These are phyloP conservation scores for Ascoidea tarda DNA, from an alignment of 805 yeast species.

Conservation along the genomic window DNA sequence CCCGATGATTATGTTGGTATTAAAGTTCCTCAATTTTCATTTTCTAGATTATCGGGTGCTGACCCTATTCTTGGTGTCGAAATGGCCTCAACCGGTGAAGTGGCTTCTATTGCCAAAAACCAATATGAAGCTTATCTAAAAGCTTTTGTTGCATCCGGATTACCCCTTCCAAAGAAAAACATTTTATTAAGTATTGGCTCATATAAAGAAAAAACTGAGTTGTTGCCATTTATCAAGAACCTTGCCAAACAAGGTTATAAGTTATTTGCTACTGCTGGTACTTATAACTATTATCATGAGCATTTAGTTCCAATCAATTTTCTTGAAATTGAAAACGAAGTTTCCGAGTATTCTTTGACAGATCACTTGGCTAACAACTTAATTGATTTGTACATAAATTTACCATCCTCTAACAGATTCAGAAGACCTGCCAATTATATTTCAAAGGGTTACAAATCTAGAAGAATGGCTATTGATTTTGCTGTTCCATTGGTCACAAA, in stretches of 20 bases:
- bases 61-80: conserved; percentile 97
- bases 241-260: conserved; percentile 76
- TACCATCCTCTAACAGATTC: conserved; percentile 94
- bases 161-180: conserved; percentile 89
- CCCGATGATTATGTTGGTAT: conserved; percentile 93
- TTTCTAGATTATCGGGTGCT: conserved; percentile 94
- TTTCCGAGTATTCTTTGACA: conserved; percentile 84
- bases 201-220: conserved; percentile 87
- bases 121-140: conserved; percentile 96
- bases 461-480: conserved; percentile 99
- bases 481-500: conserved; percentile 96
- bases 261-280: conserved; percentile 96
- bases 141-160: conserved; percentile 89
- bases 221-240: conserved; percentile 75
- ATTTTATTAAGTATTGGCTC: conserved; percentile 91
- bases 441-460: conserved; percentile 93
- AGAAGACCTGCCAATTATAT: conserved; percentile 98
- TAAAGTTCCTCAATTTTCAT: conserved; percentile 95
- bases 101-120: conserved; percentile 91
- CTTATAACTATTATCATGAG: conserved; percentile 95
- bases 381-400: conserved; percentile 90
- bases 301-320: conserved; percentile 91
- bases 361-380: conserved; percentile 93
- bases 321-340: conserved; percentile 68
- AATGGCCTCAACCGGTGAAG: conserved; percentile 99